A percentile compares a stretch with the other conserved stretches of the same genome.
Evolutionary conservation across 2,329 filamentous ascomycete species (phyloP).

Genomic region (Aspergillus fructus): DNA sequence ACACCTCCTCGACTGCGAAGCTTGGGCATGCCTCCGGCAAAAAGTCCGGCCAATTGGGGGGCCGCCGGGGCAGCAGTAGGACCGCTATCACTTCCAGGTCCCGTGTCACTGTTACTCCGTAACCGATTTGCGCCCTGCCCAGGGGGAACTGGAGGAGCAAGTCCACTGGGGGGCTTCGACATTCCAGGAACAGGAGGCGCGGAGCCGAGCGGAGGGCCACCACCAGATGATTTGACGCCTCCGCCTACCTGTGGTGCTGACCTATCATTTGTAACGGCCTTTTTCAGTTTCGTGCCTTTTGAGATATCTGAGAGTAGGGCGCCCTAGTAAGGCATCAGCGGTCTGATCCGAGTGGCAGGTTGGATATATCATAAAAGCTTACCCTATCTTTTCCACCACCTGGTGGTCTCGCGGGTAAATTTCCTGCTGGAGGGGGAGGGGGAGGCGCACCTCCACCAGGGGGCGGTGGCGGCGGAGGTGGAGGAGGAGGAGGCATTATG

Average conservation of each 20-base stretch:
- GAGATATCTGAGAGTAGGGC: slow-evolving; percentile 84
- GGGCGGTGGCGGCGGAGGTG: slow-evolving; percentile 71
- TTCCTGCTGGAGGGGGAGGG: slow-evolving; percentile 58
- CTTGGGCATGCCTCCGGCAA: slow-evolving; percentile 94
- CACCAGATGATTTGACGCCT: slow-evolving; percentile 69
- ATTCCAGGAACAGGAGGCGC: slow-evolving; percentile 33
- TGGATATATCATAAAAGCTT: slow-evolving; percentile 35
- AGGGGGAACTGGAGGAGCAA: slow-evolving; percentile 63
- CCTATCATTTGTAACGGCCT: slow-evolving; percentile 86
- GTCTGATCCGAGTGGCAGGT: neutral
- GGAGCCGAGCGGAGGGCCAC: slow-evolving; percentile 79
- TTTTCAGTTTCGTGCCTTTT: slow-evolving; percentile 78
- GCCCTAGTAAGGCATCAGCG: slow-evolving; percentile 56
- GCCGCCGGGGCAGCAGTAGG: slow-evolving; percentile 53
- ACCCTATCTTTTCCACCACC: slow-evolving; percentile 62
- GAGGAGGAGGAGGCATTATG: slow-evolving; percentile 55
- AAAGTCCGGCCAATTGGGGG: slow-evolving; percentile 82
- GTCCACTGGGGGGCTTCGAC: slow-evolving; percentile 21
- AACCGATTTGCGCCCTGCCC: slow-evolving; percentile 57
- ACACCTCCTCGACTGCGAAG: slow-evolving; percentile 83
- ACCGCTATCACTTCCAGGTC: slow-evolving; percentile 44
- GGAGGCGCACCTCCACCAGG: slow-evolving; percentile 61
- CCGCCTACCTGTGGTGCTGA: slow-evolving; percentile 72
- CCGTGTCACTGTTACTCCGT: slow-evolving; percentile 77
- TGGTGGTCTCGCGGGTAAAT: slow-evolving; percentile 59